phyloP scores from a whole-genome alignment of 352 stramenopile species.

The Globisporangium orthogonon region DNA sequence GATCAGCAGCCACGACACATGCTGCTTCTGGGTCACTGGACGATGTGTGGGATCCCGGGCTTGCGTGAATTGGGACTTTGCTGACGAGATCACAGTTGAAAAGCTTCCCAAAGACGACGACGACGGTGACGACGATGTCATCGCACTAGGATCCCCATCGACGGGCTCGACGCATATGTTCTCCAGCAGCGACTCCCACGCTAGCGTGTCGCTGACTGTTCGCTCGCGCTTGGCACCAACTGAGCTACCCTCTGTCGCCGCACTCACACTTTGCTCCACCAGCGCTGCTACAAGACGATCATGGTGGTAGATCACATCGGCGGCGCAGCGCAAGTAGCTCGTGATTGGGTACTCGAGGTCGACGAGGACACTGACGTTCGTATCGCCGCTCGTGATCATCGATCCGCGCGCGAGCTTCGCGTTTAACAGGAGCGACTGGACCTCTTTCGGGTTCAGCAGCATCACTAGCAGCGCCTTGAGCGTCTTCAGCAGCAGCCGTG shows the following conservation, averaged over 20 bases:
- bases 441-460: conserved; percentile 34
- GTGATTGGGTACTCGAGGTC: conserved; percentile 39
- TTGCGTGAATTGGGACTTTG: conserved; percentile 12
- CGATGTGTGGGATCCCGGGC: conserved; percentile 8
- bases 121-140: neutral
- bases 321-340: conserved; percentile 38
- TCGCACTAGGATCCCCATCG: neutral
- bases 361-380: conserved; percentile 5
- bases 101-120: neutral
- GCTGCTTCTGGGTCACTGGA: conserved; percentile 24
- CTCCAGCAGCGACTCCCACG: conserved; percentile 41
- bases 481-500: conserved; percentile 26
- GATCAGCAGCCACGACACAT: conserved; percentile 39
- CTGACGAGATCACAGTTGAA: neutral
- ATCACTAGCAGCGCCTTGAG: conserved; percentile 34
- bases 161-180: conserved; percentile 18
- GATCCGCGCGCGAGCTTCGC: conserved; percentile 18
- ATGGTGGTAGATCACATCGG: conserved; percentile 53
- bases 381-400: neutral
- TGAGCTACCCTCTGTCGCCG: neutral
- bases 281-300: conserved; percentile 34
- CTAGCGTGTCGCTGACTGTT: conserved; percentile 19
- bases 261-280: neutral
- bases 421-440: conserved; percentile 35
- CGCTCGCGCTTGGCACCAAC: conserved; percentile 11